Evolutionary conservation across 345 rosid genomes (phyloP), one percentile per base, ranked within the genome.

Genomic region (Populus euphratica): DNA sequence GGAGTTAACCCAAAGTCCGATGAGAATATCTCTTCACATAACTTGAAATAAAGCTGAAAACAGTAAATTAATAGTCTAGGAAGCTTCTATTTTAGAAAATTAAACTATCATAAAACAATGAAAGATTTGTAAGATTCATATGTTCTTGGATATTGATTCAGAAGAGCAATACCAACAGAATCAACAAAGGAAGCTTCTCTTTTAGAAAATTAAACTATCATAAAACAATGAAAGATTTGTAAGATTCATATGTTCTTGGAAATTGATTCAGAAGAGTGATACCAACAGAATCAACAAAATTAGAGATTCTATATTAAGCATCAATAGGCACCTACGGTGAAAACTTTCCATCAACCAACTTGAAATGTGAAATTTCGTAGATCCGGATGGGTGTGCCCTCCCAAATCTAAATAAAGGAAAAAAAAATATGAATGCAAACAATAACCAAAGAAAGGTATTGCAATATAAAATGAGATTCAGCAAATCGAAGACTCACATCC

Each of bases 291-390:
- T 16, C 49, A 63, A 66, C 21, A 54, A 54, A 80, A 71, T 14
- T 20, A 31, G 38, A 33, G 13, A 70, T 33, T 43, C 38, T 11
- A 68, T 7, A 64, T 27, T 59, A 23, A 12, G 17, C 29, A 49
- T 9, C 62, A 66, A 23, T 4, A 66, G 66, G 66, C 35, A 85
- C 99, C 94, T 90, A 94, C 99, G 98, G 90, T 65, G 99, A 96
- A 86, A 96, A 96, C 83, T 94, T 96, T 79, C 99, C 99, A 86
- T 96, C 99, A n/a, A 96, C 98, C 93, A 96, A 85, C 86, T 94
- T 89, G 89, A 87, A 94, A 82, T 85, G 93, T 54, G 97, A 93
- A 81, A 96, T 92, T 83, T 91, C 97, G 83, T 96, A 94, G 81
- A 87, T 89, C 84, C 79, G 83, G 81, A 96, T 94, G 36, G 99